Conservation (phyloP, 2,329 filamentous ascomycete genomes). For the Trichophyton schoenleinii region DNA sequence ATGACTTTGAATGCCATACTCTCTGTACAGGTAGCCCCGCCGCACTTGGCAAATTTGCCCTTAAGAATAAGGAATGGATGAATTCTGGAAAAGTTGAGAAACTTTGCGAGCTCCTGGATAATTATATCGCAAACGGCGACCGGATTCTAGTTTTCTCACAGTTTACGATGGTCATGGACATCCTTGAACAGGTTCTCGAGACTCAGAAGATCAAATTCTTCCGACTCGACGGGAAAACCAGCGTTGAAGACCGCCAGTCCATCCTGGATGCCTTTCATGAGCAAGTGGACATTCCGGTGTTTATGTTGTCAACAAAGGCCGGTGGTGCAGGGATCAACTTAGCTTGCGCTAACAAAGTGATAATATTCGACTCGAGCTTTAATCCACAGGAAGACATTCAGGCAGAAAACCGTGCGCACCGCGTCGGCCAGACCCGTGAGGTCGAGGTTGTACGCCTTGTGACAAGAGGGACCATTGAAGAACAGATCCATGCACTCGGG, state of each 20-base stretch:
- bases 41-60: constrained; percentile 43
- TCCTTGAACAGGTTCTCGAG: constrained; percentile 70
- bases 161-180: constrained; percentile 83
- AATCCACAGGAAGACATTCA: constrained; percentile 98
- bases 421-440: constrained; percentile 78
- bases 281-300: constrained; percentile 67
- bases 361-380: constrained; percentile 95
- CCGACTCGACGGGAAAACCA: constrained; percentile 74
- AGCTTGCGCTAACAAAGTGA: constrained; percentile 89
- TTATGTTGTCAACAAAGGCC: constrained; percentile 83
- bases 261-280: constrained; percentile 78
- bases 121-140: constrained; percentile 69
- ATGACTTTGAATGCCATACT: constrained; percentile 50
- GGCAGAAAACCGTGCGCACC: constrained; percentile 90
- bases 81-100: constrained; percentile 74
- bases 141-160: constrained; percentile 85
- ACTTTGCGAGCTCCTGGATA: constrained; percentile 58
- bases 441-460: constrained; percentile 86
- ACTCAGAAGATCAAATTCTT: constrained; percentile 62
- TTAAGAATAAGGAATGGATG: constrained; percentile 53
- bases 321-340: constrained; percentile 96
- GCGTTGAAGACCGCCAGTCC: constrained; percentile 69
- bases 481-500: constrained; percentile 82
- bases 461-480: constrained; percentile 71
- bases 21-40: constrained; percentile 43